These are phyloP conservation scores for Puccinia sorghi DNA, from an alignment of 1,284 basidiomycete genomes.

Conservation along the genomic window DNA sequence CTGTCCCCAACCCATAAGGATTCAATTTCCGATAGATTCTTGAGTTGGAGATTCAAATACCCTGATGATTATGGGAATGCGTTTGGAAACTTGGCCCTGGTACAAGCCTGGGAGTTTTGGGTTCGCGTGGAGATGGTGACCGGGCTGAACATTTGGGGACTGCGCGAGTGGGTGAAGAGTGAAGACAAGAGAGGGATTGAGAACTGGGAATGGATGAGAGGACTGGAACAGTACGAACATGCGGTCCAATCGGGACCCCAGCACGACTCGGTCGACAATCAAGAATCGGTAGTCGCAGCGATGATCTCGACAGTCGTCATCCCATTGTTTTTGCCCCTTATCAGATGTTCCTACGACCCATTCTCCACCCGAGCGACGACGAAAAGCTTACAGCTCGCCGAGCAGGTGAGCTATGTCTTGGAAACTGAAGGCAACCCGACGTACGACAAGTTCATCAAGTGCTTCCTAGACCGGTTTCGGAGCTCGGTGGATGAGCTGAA, in stretches of 20 bases:
- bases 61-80: constrained; percentile 81
- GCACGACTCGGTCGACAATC: background rate
- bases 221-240: constrained; percentile 41
- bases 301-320: constrained; percentile 82
- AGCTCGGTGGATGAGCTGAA: constrained; percentile 29
- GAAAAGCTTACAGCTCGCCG: constrained; percentile 70
- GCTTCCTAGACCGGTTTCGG: constrained; percentile 26
- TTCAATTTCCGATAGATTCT: constrained; percentile 72
- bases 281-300: constrained; percentile 67
- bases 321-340: constrained; percentile 73
- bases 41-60: constrained; percentile 74
- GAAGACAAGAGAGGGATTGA: constrained; percentile 49
- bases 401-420: constrained; percentile 66
- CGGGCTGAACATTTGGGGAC: constrained; percentile 83
- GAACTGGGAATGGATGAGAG: constrained; percentile 46
- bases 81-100: constrained; percentile 83
- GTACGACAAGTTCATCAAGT: constrained; percentile 38
- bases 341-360: constrained; percentile 73
- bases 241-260: constrained; percentile 10
- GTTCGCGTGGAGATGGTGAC: constrained; percentile 73
- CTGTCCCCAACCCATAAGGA: constrained; percentile 67
- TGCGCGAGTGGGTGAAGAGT: constrained; percentile 55
- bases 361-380: constrained; percentile 72
- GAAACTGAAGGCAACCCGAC: constrained; percentile 32
- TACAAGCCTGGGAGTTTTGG: constrained; percentile 96